Conservation (phyloP, 805 yeast genomes). For the Ogataea degrootiae region DNA sequence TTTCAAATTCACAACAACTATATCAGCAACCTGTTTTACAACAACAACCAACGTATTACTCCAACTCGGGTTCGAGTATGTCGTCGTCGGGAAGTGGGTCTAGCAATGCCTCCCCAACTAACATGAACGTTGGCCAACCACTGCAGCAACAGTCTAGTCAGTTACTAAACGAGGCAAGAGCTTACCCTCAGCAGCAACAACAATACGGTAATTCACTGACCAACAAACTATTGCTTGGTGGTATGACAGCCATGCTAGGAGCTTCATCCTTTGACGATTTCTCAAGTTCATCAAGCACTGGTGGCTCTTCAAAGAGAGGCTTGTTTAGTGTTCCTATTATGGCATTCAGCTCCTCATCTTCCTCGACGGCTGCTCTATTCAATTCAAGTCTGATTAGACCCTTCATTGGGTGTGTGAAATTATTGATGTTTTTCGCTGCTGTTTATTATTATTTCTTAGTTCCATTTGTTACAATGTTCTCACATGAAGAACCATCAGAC, state of each 20-base stretch:
- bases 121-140: constrained; percentile 1
- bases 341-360: constrained; percentile 17
- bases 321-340: constrained; percentile 29
- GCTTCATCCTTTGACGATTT: constrained; percentile 53
- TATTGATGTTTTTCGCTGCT: constrained; percentile 17
- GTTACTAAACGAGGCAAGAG: constrained; percentile 6
- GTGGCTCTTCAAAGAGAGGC: constrained; percentile 15
- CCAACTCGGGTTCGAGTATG: constrained; percentile 19
- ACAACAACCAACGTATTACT: constrained; percentile 7
- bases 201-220: constrained; percentile 21
- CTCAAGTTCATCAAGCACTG: constrained; percentile 13
- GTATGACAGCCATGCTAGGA: constrained; percentile 61
- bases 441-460: constrained; percentile 16
- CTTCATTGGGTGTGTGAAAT: constrained; percentile 25
- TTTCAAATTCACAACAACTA: constrained; percentile 9
- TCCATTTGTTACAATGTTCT: constrained; percentile 10
- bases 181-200: constrained; percentile 13
- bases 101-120: constrained; percentile 11
- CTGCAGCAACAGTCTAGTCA: constrained; percentile 3
- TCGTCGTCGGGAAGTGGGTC: constrained; percentile 17
- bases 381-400: constrained; percentile 18
- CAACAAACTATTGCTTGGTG: constrained; percentile 54
- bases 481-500: background rate
- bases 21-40: constrained; percentile 2
- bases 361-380: constrained; percentile 14